Conservation (phyloP, 805 yeast genomes). For the Yamadazyma insecticola region DNA sequence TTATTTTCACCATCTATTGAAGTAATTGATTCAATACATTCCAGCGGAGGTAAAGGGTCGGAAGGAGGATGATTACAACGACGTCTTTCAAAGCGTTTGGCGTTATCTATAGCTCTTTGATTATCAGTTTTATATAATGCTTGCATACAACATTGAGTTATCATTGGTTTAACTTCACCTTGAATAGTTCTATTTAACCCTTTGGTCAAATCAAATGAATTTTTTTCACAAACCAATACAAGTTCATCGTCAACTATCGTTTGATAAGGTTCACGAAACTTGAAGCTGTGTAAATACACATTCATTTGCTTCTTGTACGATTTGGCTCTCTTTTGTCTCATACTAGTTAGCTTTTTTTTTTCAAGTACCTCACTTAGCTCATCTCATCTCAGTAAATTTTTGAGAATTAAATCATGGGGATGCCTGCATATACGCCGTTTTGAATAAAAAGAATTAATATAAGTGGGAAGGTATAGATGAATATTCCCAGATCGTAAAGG, state of each 20-base stretch:
- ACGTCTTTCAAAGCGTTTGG: slow-evolving; percentile 84
- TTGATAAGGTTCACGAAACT: slow-evolving; percentile 92
- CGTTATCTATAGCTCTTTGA: slow-evolving; percentile 73
- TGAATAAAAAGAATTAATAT: too few species aligned
- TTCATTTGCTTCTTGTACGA: slow-evolving; percentile 90
- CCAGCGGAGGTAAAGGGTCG: slow-evolving; percentile 58
- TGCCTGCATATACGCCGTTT: too few species aligned
- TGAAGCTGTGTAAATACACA: slow-evolving; percentile 78
- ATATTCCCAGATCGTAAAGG: too few species aligned
- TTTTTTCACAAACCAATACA: slow-evolving; percentile 57
- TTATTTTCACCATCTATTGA: slow-evolving; percentile 75
- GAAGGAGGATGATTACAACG: slow-evolving; percentile 81
- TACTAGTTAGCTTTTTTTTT: too few species aligned
- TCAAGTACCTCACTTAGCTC: too few species aligned
- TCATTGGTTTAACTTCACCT: slow-evolving; percentile 81
- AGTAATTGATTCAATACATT: slow-evolving; percentile 72
- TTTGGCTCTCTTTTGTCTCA: slow-evolving; percentile 97
- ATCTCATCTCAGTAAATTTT: too few species aligned
- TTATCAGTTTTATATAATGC: slow-evolving; percentile 68
- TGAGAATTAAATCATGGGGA: too few species aligned
- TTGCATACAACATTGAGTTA: slow-evolving; percentile 94
- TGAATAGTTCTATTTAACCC: slow-evolving; percentile 80
- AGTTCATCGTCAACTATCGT: slow-evolving; percentile 80
- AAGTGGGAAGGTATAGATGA: too few species aligned
- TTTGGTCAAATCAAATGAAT: slow-evolving; percentile 74